Base-by-base conservation (phyloP, 768 basidiomycete genomes). In the Rhizopogon vesiculosus region DNA sequence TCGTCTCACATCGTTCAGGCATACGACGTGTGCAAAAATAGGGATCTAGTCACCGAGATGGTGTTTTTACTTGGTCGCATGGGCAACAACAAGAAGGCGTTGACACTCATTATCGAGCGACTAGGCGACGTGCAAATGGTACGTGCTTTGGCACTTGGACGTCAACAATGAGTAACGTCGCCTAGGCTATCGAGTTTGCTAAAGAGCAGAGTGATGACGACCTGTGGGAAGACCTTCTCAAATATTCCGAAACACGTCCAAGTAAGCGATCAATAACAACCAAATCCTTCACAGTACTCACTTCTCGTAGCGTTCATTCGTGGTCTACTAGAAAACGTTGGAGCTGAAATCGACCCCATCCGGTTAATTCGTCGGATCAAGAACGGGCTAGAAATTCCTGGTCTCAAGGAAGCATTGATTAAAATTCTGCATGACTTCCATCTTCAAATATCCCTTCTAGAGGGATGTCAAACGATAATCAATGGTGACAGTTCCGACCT, bases 381-480 rank as follows among this genome's bases (percentile, higher is more conserved):
- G 74, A 93, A 98, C 61, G 95, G 97, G 2, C 78, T 98, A 3
- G 94, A 98, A 71, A 98, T 99, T 45, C 93, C 93, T 0, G 96
- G 96, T 1, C 78, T 99, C 56, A 95, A 97, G 67, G 86, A 87
- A 49, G 94, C 96, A 4, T 72, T 98, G 35, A 91, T 98, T 74
- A 98, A 97, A 80, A 98, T 99, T 53, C 73, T 99, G 49, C 93
- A 96, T 60, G 95, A 97, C 65, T 97, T 95, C 66, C 93, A 98
- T 65, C 74, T 98, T 7, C 96, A 96, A 69, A 89, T 93, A 25
- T 95, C 93, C 8, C 72, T 99, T 9, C 75, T 98, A 49, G 93
- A 97, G 61, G 96, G 96, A 1, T 97, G 94, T 65, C 88, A 91
- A 70, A 82, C 82, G 4, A 92, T 98, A 51, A 69, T 98, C 55